Evolutionary conservation across 305 asterid genomes (phyloP), one percentile per base, ranked within the genome.

Genomic region (Fraxinus greggii): DNA sequence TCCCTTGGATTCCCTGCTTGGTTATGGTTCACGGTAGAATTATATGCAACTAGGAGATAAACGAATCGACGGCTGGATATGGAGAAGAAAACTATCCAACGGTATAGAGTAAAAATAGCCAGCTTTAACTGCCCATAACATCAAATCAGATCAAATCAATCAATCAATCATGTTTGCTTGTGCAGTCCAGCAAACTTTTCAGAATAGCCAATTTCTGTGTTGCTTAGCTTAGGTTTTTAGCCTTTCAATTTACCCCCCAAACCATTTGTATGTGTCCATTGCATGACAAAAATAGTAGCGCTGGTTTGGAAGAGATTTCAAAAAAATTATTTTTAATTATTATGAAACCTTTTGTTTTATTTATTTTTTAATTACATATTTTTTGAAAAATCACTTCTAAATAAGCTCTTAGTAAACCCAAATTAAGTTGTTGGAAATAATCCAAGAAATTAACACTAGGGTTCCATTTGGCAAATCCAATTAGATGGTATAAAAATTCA

Each of bases 141-240:
- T 67, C 74, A 67, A 67, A 67, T 67, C 74, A 67, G 29, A 67
- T 67, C 74, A 67, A 28, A 67, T 67, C 74, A 67, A 67, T 67
- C 74, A 67, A 67, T 67, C 74, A 67, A 28, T 67, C 74, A 67
- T 67, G 74, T 67, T 67, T 28, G 74, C 74, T 67, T 67, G 74
- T 67, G 74, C 38, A 67, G 74, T 67, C 74, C 74, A 67, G 36
- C 74, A 67, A 67, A 67, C 74, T 67, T 67, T 67, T 67, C 74
- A 67, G 74, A 67, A 12, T 67, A 13, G 35, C 74, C 74, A 67
- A 67, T 28, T 67, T 67, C 36, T 26, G 3, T 65, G 72, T 65
- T 65, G 19, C 33, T 24, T 65, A 3, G n/a, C 72, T 32, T 8
- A 7, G 35, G 33, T 9, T 24, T 24, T 65, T 65, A 23, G 32